Conservation (phyloP, 1,284 basidiomycete genomes). For the Trichosporon faecale region DNA sequence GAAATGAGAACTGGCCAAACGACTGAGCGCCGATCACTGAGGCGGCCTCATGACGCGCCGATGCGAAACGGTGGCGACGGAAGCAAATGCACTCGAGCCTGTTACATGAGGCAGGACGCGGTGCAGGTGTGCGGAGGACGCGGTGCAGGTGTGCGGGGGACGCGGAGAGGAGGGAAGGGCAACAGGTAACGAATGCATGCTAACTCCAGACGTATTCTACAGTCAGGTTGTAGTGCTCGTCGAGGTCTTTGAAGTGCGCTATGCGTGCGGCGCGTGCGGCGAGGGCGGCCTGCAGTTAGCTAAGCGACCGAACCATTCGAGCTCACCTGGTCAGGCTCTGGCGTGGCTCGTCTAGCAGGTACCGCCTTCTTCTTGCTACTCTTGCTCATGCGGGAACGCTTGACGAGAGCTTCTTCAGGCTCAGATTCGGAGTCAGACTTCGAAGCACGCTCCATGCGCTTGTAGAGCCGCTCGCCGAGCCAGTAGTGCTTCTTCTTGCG, state of each 20-base stretch:
- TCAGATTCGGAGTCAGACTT: not conserved
- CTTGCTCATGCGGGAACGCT: not conserved
- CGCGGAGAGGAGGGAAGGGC: too few species aligned
- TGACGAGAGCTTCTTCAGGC: too few species aligned
- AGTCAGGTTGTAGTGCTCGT: constrained; percentile 12
- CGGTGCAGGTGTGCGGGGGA: too few species aligned
- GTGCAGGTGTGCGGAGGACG: too few species aligned
- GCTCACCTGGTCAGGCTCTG: not conserved
- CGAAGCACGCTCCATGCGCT: not conserved
- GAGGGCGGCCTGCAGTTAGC: not conserved
- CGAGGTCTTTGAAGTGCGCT: constrained; percentile 21
- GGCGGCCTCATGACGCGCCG: not conserved
- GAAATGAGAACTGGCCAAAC: not conserved
- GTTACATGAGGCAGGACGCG: not conserved
- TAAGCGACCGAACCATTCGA: too few species aligned
- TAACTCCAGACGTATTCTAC: constrained; percentile 16
- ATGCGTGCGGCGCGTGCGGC: constrained; percentile 16
- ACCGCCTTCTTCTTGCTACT: not conserved
- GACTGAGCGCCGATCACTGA: not conserved
- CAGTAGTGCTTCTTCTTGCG: not conserved
- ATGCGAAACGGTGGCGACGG: constrained; percentile 2
- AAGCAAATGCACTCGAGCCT: not conserved
- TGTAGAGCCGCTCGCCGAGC: not conserved
- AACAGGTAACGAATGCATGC: not conserved
- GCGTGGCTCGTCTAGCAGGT: not conserved